Conservation (phyloP, 305 asterid species). For the Stenogyne calaminthoides region DNA sequence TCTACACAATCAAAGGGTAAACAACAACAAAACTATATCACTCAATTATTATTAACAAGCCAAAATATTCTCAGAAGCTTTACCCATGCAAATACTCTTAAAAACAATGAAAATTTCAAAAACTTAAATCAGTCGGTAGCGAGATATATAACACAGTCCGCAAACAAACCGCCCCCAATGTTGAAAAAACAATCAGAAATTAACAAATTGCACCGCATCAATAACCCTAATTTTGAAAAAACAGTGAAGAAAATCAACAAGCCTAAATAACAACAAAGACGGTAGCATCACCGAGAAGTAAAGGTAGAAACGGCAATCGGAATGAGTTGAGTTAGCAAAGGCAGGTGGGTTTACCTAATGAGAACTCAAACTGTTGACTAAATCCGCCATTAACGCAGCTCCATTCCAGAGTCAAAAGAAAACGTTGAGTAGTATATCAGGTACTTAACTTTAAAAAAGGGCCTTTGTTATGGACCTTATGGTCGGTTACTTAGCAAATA, state of each 20-base stretch:
- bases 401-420: conserved; percentile 27
- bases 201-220: neutral
- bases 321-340: conserved; percentile 25
- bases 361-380: conserved; percentile 37
- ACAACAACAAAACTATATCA: conserved; percentile 6
- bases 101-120: neutral
- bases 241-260: conserved; percentile 11
- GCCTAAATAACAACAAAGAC: neutral
- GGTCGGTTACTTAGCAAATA: neutral
- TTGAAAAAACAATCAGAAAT: neutral
- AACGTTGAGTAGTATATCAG: conserved; percentile 2
- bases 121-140: neutral
- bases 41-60: neutral
- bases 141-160: neutral
- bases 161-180: neutral
- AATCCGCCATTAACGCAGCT: conserved; percentile 41
- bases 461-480: no score
- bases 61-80: conserved; percentile 4
- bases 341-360: conserved; percentile 25
- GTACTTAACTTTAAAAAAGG: neutral
- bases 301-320: conserved; percentile 16
- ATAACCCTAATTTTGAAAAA: conserved; percentile 40
- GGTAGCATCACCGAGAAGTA: neutral
- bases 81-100: conserved; percentile 30
- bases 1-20: conserved; percentile 31